Evolutionary conservation across 2,329 filamentous ascomycete species (phyloP), one percentile per base, ranked within the genome.

Genomic region (Coniochaeta hoffmannii): DNA sequence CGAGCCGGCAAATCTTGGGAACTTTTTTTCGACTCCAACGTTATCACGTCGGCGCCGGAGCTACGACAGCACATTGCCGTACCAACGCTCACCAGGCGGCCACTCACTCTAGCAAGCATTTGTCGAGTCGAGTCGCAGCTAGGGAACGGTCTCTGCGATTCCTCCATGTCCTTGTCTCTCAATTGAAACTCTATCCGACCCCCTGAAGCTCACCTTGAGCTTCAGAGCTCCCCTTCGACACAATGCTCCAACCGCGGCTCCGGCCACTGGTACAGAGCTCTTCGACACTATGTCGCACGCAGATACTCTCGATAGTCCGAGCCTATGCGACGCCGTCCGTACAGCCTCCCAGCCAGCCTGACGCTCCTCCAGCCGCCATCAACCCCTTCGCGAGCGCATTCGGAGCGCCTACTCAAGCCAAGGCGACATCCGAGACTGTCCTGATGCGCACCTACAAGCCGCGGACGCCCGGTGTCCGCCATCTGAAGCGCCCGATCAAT

Each of bases 401-500:
- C 24, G 32, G 32, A 4, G 50, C 34, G 14, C 50, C 50, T 4
- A 38, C 32, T n/a, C 50, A 35, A 17, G 31, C 50, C 11, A 53
- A 35, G 53, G 28, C 28, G 14, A 22, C 49, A 12, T 57, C 58
- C 56, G 63, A 68, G 19, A 68, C 74, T 15, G 71, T 75, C 15
- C 73, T 79, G 46, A 69, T 97, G 70, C 86, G 90, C 64, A 94
- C 89, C 54, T 99, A 97, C 73, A 97, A 89, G 71, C 94, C 94
- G 34, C 86, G 90, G 64, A 97, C 94, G 1, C 93, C 93, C 12
- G 94, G 94, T 80, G 73, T 96, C 57, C 86, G 94, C 66, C 94
- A 99, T 81, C 77, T 99, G 61, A 88, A 87, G 70, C 84, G 94
- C 44, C 91, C 94, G 14, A 87, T 97, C 73, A 97, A 97, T 73